These are phyloP conservation scores for Verticillium zaregamsianum DNA, from an alignment of 2,329 filamentous ascomycete genomes.

Conservation along the genomic window DNA sequence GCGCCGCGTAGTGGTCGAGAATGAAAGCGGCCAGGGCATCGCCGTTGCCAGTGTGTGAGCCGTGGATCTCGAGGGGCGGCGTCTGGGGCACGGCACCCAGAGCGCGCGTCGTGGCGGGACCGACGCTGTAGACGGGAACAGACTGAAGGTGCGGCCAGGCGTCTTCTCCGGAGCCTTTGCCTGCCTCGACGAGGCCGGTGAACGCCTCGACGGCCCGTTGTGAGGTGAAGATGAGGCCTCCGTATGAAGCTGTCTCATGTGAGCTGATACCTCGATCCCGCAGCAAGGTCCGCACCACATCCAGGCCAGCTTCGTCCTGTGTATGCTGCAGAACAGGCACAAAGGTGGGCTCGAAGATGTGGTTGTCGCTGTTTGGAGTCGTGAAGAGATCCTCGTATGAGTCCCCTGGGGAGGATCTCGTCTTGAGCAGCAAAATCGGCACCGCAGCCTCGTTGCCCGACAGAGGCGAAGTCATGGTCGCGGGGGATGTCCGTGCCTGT, in stretches of 20 bases:
- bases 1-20: slow-evolving; percentile 64
- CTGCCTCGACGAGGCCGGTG: slow-evolving; percentile 52
- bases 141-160: slow-evolving; percentile 50
- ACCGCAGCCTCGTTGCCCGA: slow-evolving; percentile 17
- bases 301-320: slow-evolving; percentile 57
- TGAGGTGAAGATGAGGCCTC: slow-evolving; percentile 80
- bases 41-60: slow-evolving; percentile 80
- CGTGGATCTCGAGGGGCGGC: slow-evolving; percentile 61
- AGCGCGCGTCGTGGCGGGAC: slow-evolving; percentile 74
- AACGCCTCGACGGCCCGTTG: slow-evolving; percentile 82
- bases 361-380: slow-evolving; percentile 27
- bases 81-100: slow-evolving; percentile 52
- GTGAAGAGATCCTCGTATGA: slow-evolving; percentile 68
- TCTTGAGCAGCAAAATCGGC: slow-evolving; percentile 73
- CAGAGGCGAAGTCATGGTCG: slow-evolving; percentile 7
- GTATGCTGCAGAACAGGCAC: slow-evolving; percentile 73
- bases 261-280: slow-evolving; percentile 33
- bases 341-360: slow-evolving; percentile 59
- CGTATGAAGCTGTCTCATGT: slow-evolving; percentile 44
- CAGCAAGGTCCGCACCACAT: slow-evolving; percentile 48
- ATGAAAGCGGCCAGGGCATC: slow-evolving; percentile 76
- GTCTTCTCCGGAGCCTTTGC: slow-evolving; percentile 30
- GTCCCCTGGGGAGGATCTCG: slow-evolving; percentile 66
- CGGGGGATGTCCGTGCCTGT: not conserved
- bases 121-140: slow-evolving; percentile 71